Evolutionary conservation across 768 basidiomycete genomes (phyloP).

Genomic region (Pisolithus microcarpus): DNA sequence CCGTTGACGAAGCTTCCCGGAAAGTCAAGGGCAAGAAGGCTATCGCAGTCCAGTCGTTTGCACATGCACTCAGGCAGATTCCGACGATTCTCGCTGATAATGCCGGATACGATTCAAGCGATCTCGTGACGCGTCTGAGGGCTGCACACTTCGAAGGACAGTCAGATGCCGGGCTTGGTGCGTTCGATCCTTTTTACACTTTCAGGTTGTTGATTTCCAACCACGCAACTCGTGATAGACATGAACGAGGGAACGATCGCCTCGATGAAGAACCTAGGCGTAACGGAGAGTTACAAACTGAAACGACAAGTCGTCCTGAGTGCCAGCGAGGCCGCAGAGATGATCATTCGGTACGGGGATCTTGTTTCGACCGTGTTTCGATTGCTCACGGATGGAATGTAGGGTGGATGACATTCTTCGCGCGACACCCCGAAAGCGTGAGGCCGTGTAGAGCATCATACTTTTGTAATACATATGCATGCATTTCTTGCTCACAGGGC

Average conservation of each 20-base stretch:
- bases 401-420: constrained; percentile 92
- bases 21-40: constrained; percentile 91
- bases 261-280: constrained; percentile 80
- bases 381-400: constrained; percentile 4
- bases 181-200: constrained; percentile 28
- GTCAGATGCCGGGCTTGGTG: constrained; percentile 81
- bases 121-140: constrained; percentile 81
- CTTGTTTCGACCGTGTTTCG: background rate
- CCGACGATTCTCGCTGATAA: constrained; percentile 97
- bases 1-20: constrained; percentile 82
- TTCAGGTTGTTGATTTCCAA: background rate
- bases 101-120: constrained; percentile 95
- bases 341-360: constrained; percentile 80
- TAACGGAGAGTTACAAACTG: constrained; percentile 96
- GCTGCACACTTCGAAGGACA: constrained; percentile 93
- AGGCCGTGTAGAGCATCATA: constrained; percentile 48
- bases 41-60: constrained; percentile 90
- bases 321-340: constrained; percentile 94
- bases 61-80: constrained; percentile 83
- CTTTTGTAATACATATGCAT: background rate
- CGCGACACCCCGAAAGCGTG: constrained; percentile 77
- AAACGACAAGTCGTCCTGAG: constrained; percentile 93
- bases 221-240: constrained; percentile 39
- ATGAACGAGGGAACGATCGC: constrained; percentile 83
- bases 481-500: too few relatives aligned